Evolutionary conservation across 768 basidiomycete species (phyloP), one percentile per base, ranked within the genome.

Genomic region (Zangia roseola): DNA sequence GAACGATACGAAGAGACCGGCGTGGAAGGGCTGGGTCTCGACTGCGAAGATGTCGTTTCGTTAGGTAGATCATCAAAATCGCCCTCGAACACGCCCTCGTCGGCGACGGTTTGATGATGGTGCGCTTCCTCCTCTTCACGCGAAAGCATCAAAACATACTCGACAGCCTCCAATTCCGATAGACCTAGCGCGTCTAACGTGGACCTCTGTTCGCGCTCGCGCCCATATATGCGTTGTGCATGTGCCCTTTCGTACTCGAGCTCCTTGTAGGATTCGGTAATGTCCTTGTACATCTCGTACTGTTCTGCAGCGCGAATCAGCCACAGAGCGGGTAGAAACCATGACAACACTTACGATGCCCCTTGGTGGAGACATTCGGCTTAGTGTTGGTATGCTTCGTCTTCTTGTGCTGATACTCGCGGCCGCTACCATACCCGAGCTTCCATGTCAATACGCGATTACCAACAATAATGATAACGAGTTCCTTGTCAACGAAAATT

Each of bases 121-220:
- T 56, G 45, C 31, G 48, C 46, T 47, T 44, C 65, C 34, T 79
- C 82, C 62, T 91, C 88, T 39, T 93, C 91, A 9, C 86, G 81
- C 53, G 88, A 91, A 54, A 92, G 76, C 88, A 92, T 92, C 39
- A 93, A 63, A 0, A 83, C 76, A 56, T 93, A 93, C 58, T 90
- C 86, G 23, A 92, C 69, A 1, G 85, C 88, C 58, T 90, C 90
- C 2, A 67, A 66, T 57, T 93, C 90, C 48, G 75, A 82, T 34
- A 92, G 68, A 3, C 91, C 90, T 4, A 93, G 75, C n/a, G 68
- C 66, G 28, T 80, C 72, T 20, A 91, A 63, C 10, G 76, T 74
- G 2, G 72, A 71, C 12, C 69, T 69, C 53, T 92, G 87, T 54
- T 82, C 85, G 21, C 71, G 70, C 51, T 80, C 79, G 28, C 79